These are phyloP conservation scores for Botrytis sinoallii DNA, from an alignment of 2,329 filamentous ascomycete species.

Conservation along the genomic window DNA sequence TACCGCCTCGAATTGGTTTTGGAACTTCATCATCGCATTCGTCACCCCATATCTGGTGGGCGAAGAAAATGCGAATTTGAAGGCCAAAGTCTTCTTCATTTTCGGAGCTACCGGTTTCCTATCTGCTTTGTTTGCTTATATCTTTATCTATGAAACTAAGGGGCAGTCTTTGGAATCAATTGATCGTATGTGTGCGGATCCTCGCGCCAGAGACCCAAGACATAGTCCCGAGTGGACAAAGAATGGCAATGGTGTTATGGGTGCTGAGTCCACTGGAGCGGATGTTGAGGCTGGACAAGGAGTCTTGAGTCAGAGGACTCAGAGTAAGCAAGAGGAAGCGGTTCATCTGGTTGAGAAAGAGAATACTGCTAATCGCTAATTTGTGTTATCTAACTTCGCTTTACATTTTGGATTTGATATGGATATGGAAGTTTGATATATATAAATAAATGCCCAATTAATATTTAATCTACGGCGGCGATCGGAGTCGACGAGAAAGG, in stretches of 20 bases:
- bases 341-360: neutral
- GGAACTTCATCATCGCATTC: conserved; percentile 69
- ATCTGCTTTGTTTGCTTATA: conserved; percentile 52
- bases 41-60: conserved; percentile 70
- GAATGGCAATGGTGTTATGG: neutral
- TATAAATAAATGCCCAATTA: neutral
- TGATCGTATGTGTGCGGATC: conserved; percentile 52
- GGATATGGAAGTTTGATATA: neutral
- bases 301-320: neutral
- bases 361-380: neutral
- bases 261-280: neutral
- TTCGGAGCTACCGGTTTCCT: conserved; percentile 56
- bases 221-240: neutral
- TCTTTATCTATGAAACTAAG: conserved; percentile 65
- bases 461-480: neutral
- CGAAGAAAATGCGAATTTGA: conserved; percentile 40
- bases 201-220: neutral
- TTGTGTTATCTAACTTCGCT: neutral
- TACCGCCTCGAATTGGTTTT: conserved; percentile 86
- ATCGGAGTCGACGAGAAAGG: neutral
- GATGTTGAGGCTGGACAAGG: neutral
- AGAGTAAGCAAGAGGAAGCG: neutral
- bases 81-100: conserved; percentile 46
- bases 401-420: neutral
- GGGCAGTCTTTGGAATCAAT: conserved; percentile 69